These are phyloP conservation scores for Heterococcus sp. DNA, from an alignment of 108 stramenopile species.

Conservation along the genomic window DNA sequence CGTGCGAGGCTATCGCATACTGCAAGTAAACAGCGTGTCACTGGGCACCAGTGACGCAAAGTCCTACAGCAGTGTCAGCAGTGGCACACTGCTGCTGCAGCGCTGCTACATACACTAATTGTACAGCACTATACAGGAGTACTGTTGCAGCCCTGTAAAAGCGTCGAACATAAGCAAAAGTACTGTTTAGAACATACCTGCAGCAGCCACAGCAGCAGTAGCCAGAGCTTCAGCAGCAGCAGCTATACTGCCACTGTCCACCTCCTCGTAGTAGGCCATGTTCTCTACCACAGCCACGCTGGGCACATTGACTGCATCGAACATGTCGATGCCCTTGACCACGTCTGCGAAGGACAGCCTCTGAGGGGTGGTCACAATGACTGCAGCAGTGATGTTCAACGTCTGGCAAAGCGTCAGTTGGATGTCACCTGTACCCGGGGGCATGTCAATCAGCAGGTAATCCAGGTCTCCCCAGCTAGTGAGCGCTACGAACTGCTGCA, in stretches of 20 bases:
- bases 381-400: slow-evolving; percentile 83
- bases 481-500: slow-evolving; percentile 83
- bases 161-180: background rate
- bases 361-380: slow-evolving; percentile 97
- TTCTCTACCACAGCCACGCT: slow-evolving; percentile 95
- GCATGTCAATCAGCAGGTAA: slow-evolving; percentile 92
- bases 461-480: slow-evolving; percentile 99
- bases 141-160: background rate
- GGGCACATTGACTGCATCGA: slow-evolving; percentile 83
- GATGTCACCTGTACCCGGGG: slow-evolving; percentile 97
- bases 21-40: too few relatives aligned
- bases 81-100: background rate
- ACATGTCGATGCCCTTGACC: slow-evolving; percentile 92
- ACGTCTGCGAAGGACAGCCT: slow-evolving; percentile 89
- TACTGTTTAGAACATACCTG: background rate
- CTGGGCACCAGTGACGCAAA: background rate
- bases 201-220: background rate
- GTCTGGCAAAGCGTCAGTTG: slow-evolving; percentile 85
- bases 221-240: background rate
- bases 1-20: background rate
- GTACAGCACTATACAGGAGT: background rate
- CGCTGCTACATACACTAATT: background rate
- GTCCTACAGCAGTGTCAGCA: background rate
- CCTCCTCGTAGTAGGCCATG: slow-evolving; percentile 70
- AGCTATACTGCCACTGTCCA: slow-evolving; percentile 36